These are phyloP conservation scores for Amylocarpus encephaloides DNA, from an alignment of 2,329 filamentous ascomycete genomes.

Conservation along the genomic window DNA sequence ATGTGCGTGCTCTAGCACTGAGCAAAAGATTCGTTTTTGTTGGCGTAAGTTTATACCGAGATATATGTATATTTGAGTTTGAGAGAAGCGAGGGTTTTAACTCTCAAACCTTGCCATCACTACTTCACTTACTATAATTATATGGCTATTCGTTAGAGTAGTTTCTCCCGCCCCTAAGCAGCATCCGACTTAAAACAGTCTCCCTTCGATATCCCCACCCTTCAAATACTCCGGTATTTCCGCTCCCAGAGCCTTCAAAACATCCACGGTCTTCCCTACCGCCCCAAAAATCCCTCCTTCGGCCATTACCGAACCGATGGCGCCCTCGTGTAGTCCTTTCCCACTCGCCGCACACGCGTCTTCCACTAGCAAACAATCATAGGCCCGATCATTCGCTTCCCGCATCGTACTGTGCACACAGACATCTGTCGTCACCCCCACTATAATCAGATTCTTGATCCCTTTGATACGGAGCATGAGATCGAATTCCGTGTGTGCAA, in stretches of 20 bases:
- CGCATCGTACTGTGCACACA: slow-evolving; percentile 33
- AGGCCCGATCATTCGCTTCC: slow-evolving; percentile 32
- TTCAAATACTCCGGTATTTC: neutral
- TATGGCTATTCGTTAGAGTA: too few species aligned
- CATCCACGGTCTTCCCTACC: slow-evolving; percentile 20
- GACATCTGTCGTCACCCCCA: slow-evolving; percentile 34
- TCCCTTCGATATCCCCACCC: neutral
- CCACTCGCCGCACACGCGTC: slow-evolving; percentile 31
- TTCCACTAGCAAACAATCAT: slow-evolving; percentile 30
- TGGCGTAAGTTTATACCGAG: too few species aligned
- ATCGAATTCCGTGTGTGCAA: slow-evolving; percentile 35
- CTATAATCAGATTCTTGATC: slow-evolving; percentile 31
- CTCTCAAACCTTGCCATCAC: too few species aligned
- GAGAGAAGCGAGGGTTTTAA: too few species aligned
- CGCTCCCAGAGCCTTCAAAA: slow-evolving; percentile 14
- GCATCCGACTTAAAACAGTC: too few species aligned
- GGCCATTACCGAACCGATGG: slow-evolving; percentile 28
- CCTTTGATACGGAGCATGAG: slow-evolving; percentile 29
- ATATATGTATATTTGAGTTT: too few species aligned
- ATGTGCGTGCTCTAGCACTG: too few species aligned
- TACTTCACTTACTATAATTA: too few species aligned
- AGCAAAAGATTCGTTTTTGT: too few species aligned
- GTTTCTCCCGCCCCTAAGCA: too few species aligned
- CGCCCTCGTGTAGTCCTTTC: slow-evolving; percentile 23
- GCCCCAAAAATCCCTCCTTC: slow-evolving; percentile 35